Percentiles rank a stretch among this genome's conserved stretches.
These are phyloP conservation scores for Entelexis sorbosivorans DNA, from an alignment of 1,139 yeast genomes.

Conservation along the genomic window DNA sequence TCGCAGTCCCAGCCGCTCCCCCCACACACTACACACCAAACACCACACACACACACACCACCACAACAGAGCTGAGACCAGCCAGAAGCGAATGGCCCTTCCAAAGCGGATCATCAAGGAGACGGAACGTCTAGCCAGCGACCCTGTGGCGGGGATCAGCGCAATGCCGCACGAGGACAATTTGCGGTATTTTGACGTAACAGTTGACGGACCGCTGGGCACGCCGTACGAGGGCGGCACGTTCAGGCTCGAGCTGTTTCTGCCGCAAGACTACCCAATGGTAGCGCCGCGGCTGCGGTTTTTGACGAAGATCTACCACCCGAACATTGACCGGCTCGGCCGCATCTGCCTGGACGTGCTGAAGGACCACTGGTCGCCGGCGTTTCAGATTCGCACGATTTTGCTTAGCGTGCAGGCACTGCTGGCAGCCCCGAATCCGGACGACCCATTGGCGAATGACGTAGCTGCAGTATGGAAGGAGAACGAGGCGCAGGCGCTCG, in stretches of 20 bases:
- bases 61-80: not conserved
- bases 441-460: slow-evolving; percentile 95
- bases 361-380: slow-evolving; percentile 95
- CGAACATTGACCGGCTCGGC: slow-evolving; percentile 90
- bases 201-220: slow-evolving; percentile 79
- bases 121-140: slow-evolving; percentile 81
- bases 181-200: slow-evolving; percentile 77
- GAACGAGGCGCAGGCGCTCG: slow-evolving; percentile 67
- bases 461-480: slow-evolving; percentile 96
- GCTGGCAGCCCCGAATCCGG: slow-evolving; percentile 93
- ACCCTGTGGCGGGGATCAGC: slow-evolving; percentile 92
- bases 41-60: not conserved
- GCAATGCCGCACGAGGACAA: slow-evolving; percentile 92
- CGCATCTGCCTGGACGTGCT: slow-evolving; percentile 90
- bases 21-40: too few relatives aligned
- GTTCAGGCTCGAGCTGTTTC: slow-evolving; percentile 62
- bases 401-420: slow-evolving; percentile 85
- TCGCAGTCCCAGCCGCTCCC: not conserved
- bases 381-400: slow-evolving; percentile 90
- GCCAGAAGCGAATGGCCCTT: slow-evolving; percentile 15
- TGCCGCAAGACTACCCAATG: slow-evolving; percentile 89
- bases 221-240: slow-evolving; percentile 76
- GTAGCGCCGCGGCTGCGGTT: slow-evolving; percentile 90
- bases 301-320: slow-evolving; percentile 87
- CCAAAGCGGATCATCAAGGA: slow-evolving; percentile 39